Base-by-base conservation (phyloP, 2,329 filamentous ascomycete species). In the Paecilomyces niveus region DNA sequence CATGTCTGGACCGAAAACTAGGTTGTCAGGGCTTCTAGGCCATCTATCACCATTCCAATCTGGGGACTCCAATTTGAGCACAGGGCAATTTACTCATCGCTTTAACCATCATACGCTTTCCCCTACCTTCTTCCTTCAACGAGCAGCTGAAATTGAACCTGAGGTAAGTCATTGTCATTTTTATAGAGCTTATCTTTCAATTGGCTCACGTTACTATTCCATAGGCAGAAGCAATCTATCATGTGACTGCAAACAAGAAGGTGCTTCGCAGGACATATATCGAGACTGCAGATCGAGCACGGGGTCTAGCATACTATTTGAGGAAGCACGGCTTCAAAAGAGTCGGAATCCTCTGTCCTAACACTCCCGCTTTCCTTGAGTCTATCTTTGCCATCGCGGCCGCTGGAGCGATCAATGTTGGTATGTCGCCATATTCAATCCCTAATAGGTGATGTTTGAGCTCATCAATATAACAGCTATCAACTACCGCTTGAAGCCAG, bases 281-380 rank as follows among this genome's bases (percentile, higher is more conserved):
- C 59, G 88, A 94, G 68, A 86, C 92, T 59, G 89, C 94, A 15
- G 90, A 96, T 69, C 89, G 94, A 51, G 90, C 92, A 2, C 80
- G 90, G 50, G 94, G 93, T 0, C 78, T 99, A 18, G 92, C 92
- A 13, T 97, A 96, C 75, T 97, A 89, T 72, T 72, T 99, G 58
- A 83, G 84, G 65, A 90, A 89, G 72, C 85, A 89, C 69, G 82
- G 83, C 3, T 86, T 85, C 68, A 88, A 85, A 67, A 83, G 89
- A 60, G 89, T 97, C 5, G 94, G 94, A 6, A 87, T 99, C 54
- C 80, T 99, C 10, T 87, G 86, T 8, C 90, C 94, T 2, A 99
- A 99, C 72, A 99, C 94, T 0, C 94, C 94, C 0, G 92, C 92
- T 0, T 97, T 97, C 67, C 80, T 99, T 29, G 93, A 97, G 76